Base-by-base conservation (phyloP, 2,329 filamentous ascomycete species). In the Alternaria solani region DNA sequence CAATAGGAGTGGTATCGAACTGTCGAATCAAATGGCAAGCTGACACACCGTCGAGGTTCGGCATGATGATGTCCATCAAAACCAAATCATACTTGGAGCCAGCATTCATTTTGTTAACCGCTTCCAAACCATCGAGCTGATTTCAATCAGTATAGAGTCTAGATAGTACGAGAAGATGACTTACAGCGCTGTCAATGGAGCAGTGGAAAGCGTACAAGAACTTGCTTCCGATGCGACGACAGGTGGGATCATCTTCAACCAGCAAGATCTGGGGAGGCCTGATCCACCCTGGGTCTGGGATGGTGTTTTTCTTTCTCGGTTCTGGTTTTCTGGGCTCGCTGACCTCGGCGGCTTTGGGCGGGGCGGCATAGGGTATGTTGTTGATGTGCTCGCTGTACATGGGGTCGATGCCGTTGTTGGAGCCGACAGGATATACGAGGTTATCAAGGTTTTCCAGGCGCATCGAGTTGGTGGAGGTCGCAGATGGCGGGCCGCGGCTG, bases 361-460 rank as follows among this genome's bases (percentile, higher is more conserved):
- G 92, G 79, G 92, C 83, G 8, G 90, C 85, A 75, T 97, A 98
- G 0, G 94, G 93, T 57, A 97, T 96, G 75, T 96, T 97, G 81
- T 94, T 89, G 74, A 97, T 93, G 74, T 97, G 93, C 70, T 97
- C 94, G 69, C 92, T 91, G 75, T 94, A 94, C 85, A 96, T 95
- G 1, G 94, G 94, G 74, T 97, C 94, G 67, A 97, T 97, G 54
- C 94, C 94, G 66, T 96, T 92, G 0, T 90, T 95, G 66, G 93
- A 89, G 18, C 94, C 94, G 16, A 96, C 93, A 0, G 94, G 94
- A 75, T 97, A 98, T 9, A 97, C 93, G 55, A 96, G 86, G 64
- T 85, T 86, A 62, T 91, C 89, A 44, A 90, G 77, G 56, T 91
- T 88, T 14, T 82, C 82, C 39, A 84, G 85, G 5, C 83, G 83